Base-by-base conservation (phyloP, 2,329 filamentous ascomycete genomes). In the Colletotrichum falcatum region DNA sequence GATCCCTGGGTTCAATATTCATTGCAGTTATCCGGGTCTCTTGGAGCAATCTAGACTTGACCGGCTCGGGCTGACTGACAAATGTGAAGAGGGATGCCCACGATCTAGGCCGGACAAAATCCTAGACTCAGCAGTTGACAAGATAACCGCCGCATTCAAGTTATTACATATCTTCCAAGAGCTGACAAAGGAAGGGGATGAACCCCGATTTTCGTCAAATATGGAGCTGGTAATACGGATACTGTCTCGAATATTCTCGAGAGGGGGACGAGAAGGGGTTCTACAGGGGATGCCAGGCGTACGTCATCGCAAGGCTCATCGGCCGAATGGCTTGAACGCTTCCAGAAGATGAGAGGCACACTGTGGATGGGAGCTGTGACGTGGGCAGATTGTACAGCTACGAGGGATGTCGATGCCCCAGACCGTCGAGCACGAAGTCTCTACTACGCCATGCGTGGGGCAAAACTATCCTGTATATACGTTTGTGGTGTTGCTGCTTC, bases 281-380 rank as follows among this genome's bases (percentile, higher is more conserved):
- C 78, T 85, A 35, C 83, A 81, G 8, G 85, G 83, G 3, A 81
- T 83, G 9, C 79, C 82, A 44, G 81, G 84, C 44, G 72, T 81
- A 37, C 78, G 83, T 61, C 80, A 81, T 55, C 76, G 76, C 28
- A 77, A 83, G 44, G 76, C 59, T 2, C 7, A 82, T 48, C 78
- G 76, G 62, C 77, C 79, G 6, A 23, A 55, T 0, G 2, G 6
- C 30, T 75, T 77, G 81, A 83, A 74, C 80, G 84, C 46, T 86
- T 86, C 60, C 81, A 84, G 65, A 82, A 81, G 72, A 79, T 86
- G 33, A 85, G 85, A 74, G 83, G 81, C 74, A 83, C 82, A 2
- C 76, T 85, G 48, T 86, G 84, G 84, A 78, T 86, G 51, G 84
- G 83, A 12, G 83, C 81, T 74, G 84, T 83, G 59, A 81, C 84